Base-by-base conservation (phyloP, 2,329 filamentous ascomycete genomes). In the Epichloe sp. region DNA sequence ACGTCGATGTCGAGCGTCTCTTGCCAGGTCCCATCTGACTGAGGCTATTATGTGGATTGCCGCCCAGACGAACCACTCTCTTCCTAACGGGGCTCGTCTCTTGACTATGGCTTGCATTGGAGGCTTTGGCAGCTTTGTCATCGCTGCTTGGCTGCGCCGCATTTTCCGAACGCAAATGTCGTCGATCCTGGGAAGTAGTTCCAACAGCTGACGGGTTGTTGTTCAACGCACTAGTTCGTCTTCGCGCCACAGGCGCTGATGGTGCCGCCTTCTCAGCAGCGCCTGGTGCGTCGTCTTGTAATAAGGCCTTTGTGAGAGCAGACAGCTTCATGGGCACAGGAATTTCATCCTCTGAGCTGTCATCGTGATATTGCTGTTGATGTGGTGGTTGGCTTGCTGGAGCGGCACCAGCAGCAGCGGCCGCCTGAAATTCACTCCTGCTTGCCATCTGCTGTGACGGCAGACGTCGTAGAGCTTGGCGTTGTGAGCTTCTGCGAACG, bases 311-410 rank as follows among this genome's bases (percentile, higher is more conserved):
- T 47, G 91, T 95, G 58, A 93, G 79, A 60, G 90, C 89, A 65
- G 89, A 96, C 64, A 96, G 85, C 71, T 93, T 94, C 80, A 93
- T 88, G 60, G 89, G 89, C 58, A 88, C 85, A 15, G 86, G 86
- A 31, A 94, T 87, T 68, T 96, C 91, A 62, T 96, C 91, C 68
- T 96, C 91, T 23, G 90, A 95, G 72, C 88, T 95, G 63, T 95
- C 90, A 59, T 87, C 83, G 58, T 64, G 57, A 53, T 65, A 83
- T 53, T 65, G 75, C 46, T 73, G 71, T 53, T 73, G 72, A 50
- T 73, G 66, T 26, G 47, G 37, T 43, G 67, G 58, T 48, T 72
- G 68, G 47, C 62, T 56, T 52, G 64, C 59, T 10, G 63, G 53
- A 44, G 59, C 54, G 37, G 61, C 54, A 42, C 60, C 53, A 34